Conservation (phyloP, 2,329 filamentous ascomycete species). For the Colletotrichum sp. region DNA sequence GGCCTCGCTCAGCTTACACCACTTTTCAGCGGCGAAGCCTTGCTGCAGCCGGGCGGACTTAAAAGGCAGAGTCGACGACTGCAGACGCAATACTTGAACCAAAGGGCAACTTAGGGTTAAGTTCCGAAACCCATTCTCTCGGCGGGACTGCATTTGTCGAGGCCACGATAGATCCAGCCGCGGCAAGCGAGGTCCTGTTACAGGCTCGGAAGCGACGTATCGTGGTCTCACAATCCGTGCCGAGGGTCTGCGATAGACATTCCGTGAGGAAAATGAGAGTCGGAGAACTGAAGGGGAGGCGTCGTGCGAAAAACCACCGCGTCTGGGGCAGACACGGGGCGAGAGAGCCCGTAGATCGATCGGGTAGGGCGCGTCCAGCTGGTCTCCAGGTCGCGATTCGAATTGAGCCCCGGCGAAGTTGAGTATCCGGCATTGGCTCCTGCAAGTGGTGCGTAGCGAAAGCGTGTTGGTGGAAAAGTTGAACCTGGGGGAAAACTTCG, state of each 20-base stretch:
- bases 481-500: background rate
- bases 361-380: conserved; percentile 20
- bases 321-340: conserved; percentile 23
- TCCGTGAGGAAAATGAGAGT: conserved; percentile 73
- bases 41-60: conserved; percentile 44
- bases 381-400: conserved; percentile 36
- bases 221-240: conserved; percentile 40
- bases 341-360: conserved; percentile 51
- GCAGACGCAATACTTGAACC: conserved; percentile 76
- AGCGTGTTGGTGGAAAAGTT: background rate
- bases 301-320: conserved; percentile 61
- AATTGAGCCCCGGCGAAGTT: background rate
- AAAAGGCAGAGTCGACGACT: conserved; percentile 75
- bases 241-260: conserved; percentile 59
- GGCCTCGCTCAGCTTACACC: conserved; percentile 32
- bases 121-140: conserved; percentile 79
- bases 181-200: conserved; percentile 58
- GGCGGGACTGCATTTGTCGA: conserved; percentile 36
- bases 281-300: conserved; percentile 84
- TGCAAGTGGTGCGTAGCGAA: background rate
- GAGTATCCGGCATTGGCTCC: background rate
- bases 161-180: conserved; percentile 47
- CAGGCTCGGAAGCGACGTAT: conserved; percentile 69
- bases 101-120: conserved; percentile 91
- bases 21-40: conserved; percentile 57